phyloP scores from a whole-genome alignment of 257 asterid genomes.

The Capsicum chinense region DNA sequence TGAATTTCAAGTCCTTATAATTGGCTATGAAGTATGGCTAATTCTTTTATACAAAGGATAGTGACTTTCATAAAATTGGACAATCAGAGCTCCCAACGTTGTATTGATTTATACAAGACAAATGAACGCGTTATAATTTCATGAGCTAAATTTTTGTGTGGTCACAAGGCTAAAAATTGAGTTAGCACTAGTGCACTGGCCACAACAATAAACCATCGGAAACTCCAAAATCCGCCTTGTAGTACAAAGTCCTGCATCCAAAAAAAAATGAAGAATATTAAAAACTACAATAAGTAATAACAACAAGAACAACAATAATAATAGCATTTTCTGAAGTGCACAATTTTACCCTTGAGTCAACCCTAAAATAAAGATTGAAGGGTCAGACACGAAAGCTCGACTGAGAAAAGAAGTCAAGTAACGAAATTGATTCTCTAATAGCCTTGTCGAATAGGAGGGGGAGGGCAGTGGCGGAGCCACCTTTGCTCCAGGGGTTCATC shows the following conservation, averaged over 20 bases:
- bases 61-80: not conserved
- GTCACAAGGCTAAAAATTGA: slow-evolving; percentile 16
- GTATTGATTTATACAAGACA: not conserved
- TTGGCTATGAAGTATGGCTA: not conserved
- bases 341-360: too few species aligned
- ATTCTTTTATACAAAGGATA: not conserved
- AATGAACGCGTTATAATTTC: not conserved
- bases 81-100: not conserved
- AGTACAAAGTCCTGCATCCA: not conserved
- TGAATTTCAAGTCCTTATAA: not conserved
- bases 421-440: too few species aligned
- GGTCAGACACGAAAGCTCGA: too few species aligned
- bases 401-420: too few species aligned
- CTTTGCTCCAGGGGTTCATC: too few species aligned
- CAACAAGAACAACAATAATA: too few species aligned
- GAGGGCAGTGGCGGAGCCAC: too few species aligned
- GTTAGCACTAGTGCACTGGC: not conserved
- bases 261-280: too few species aligned
- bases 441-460: too few species aligned
- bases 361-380: too few species aligned
- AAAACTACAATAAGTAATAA: not conserved
- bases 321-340: too few species aligned
- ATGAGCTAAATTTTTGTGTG: not conserved
- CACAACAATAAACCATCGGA: slow-evolving; percentile 4
- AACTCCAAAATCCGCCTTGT: not conserved